Base-by-base conservation (phyloP, 2,329 filamentous ascomycete species). In the Didymella exigua region DNA sequence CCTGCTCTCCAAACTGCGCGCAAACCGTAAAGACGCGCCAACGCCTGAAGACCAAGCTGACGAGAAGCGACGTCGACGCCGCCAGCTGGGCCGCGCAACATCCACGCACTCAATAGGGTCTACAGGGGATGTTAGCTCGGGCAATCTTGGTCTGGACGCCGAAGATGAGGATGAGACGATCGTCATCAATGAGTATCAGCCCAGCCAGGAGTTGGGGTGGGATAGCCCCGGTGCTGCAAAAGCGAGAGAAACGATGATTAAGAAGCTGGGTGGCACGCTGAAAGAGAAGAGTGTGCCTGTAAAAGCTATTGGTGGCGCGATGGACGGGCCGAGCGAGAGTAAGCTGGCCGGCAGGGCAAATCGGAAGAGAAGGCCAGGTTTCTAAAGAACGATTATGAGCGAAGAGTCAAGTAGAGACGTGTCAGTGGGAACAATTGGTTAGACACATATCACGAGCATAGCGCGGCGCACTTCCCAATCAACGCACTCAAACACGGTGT, bases 201-300 rank as follows among this genome's bases (percentile, higher is more conserved):
- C 75, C 1, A 74, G 69, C 30, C 75, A 77, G 51, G 66, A 70
- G 31, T 49, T 77, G 24, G 68, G 71, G 0, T 77, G 74, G 69
- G 75, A 76, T 44, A 71, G 71, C n/a, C 69, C 68, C 4, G 72
- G 69, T 8, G 69, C 64, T 30, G 67, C 70, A 46, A 71, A 67
- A 38, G 70, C 70, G 41, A 63, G 74, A 30, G 71, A 71, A 49
- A 58, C 64, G 49, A 70, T 77, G 66, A 76, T 77, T 47, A 61
- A 58, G 31, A 67, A 67, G 49, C 56, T 77, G 42, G 74, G 73
- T 2, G 75, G 75, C 8, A 72, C 62, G 24, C 61, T 76, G 7
- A 63, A 68, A 21, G 68, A 64, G 21, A 60, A 56, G 49, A 68
- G 59, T 45, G 60, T 68, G 8, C 55, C 59, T 30, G 67, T 72